phyloP scores from a whole-genome alignment of 768 basidiomycete species.

The Boletus pseudopeckii region DNA sequence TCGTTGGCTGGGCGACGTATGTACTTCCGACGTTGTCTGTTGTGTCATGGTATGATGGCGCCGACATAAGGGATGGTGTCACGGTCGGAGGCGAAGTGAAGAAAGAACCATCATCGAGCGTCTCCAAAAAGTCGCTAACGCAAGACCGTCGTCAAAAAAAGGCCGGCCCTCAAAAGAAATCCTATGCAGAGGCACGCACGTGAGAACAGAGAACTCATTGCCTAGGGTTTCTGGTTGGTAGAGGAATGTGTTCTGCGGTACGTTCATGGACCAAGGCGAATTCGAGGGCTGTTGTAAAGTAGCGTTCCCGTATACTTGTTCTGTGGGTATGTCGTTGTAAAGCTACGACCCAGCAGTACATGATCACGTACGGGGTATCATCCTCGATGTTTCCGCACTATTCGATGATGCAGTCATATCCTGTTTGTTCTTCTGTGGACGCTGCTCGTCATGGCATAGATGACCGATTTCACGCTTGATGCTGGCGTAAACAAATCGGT shows the following conservation, averaged over 20 bases:
- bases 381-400: conserved; percentile 33
- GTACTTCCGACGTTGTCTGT: conserved; percentile 9
- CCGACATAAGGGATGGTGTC: conserved; percentile 47
- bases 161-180: background rate
- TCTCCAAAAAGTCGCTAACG: conserved; percentile 80
- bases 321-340: conserved; percentile 1
- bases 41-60: conserved; percentile 27
- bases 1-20: conserved; percentile 14
- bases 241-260: conserved; percentile 50
- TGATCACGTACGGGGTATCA: conserved; percentile 22
- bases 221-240: conserved; percentile 74
- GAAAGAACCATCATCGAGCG: conserved; percentile 80
- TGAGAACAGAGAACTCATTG: conserved; percentile 79
- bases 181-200: conserved; percentile 40
- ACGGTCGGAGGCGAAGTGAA: conserved; percentile 58
- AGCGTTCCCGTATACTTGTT: conserved; percentile 22
- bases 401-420: conserved; percentile 26
- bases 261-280: conserved; percentile 53
- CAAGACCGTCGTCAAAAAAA: background rate
- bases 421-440: conserved; percentile 49
- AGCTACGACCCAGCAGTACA: background rate
- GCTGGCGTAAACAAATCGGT: conserved; percentile 38
- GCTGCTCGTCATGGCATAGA: conserved; percentile 85
- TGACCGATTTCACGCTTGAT: conserved; percentile 97
- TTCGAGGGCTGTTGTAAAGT: conserved; percentile 28